Base-by-base conservation (phyloP, 2,329 filamentous ascomycete species). In the Camillea tinctor region DNA sequence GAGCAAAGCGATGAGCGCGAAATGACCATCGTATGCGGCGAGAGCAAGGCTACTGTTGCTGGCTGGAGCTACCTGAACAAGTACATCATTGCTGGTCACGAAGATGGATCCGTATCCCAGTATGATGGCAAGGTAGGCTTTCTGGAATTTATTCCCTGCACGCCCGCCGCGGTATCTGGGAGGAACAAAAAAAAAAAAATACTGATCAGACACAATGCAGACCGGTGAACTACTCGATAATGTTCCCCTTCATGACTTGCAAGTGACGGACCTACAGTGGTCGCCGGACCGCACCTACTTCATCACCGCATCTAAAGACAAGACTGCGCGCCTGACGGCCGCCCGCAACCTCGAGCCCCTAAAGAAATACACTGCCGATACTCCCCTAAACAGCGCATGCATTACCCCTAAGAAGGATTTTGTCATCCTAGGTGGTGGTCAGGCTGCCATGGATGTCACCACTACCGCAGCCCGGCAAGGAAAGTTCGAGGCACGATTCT, bases 401-500 rank as follows among this genome's bases (percentile, higher is more conserved):
- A 95, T 99, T 70, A 97, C 93, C 15, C 88, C 91, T 58, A 95
- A 96, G 80, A 98, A 98, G 82, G 93, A 98, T 75, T 99, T 92
- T 74, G 94, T 99, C 68, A 96, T 99, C 73, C 89, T 99, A 51
- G 95, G 95, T 71, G 95, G 95, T 87, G 95, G 95, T 71, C 95
- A 99, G 81, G 95, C 93, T 66, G 95, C 95, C 74, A 97, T 97
- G 92, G 94, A 98, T 75, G 95, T 99, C 79, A 99, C 95, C 60
- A 96, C 92, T 57, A 98, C 95, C 55, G 90, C 90, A 36, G 89
- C 93, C 54, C 88, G 95, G 68, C 95, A 99, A 84, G 95, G 95
- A 80, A 98, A 98, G 81, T 99, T 99, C 83, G 95, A 99, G 80
- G 95, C 95, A 51, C 89, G 95, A 68, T 99, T 99, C 85, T 99